Percentiles rank a stretch among this genome's conserved stretches.
Conservation (phyloP, 352 stramenopile genomes). For the Plasmopara muralis region DNA sequence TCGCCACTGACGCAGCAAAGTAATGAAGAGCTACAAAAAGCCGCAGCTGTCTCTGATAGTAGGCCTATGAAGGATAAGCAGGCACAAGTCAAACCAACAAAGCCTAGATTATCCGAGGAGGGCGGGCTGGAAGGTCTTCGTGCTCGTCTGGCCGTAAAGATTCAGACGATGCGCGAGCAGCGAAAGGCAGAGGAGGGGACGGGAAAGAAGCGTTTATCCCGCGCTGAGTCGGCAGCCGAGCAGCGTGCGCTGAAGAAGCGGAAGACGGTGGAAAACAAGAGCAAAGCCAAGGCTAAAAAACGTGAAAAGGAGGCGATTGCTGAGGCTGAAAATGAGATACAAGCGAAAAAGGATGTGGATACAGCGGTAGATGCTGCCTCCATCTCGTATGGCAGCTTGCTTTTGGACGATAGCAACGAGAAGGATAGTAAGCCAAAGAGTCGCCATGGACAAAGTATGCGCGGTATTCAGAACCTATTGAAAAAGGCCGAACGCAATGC, state of each 20-base stretch:
- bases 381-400: constrained; percentile 74
- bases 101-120: constrained; percentile 32
- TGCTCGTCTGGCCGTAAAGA: constrained; percentile 59
- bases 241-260: constrained; percentile 30
- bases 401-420: constrained; percentile 52
- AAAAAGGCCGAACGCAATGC: constrained; percentile 79
- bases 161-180: constrained; percentile 66
- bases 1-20: constrained; percentile 52
- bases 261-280: constrained; percentile 49
- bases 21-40: constrained; percentile 52
- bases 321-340: constrained; percentile 10
- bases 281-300: constrained; percentile 36
- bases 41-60: constrained; percentile 41
- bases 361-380: constrained; percentile 20
- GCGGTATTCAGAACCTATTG: constrained; percentile 69
- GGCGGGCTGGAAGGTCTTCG: constrained; percentile 52
- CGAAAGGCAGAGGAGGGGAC: constrained; percentile 59
- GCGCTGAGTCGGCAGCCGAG: constrained; percentile 20
- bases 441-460: constrained; percentile 61
- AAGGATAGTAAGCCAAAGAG: constrained; percentile 55
- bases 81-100: constrained; percentile 27
- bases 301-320: constrained; percentile 32
- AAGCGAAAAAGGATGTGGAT: constrained; percentile 10
- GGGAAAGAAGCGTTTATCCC: constrained; percentile 44
- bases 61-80: constrained; percentile 32